Percentiles rank a stretch among this genome's conserved stretches.
Evolutionary conservation across 2,329 filamentous ascomycete genomes (phyloP).

Genomic region (Calycina herbarum): DNA sequence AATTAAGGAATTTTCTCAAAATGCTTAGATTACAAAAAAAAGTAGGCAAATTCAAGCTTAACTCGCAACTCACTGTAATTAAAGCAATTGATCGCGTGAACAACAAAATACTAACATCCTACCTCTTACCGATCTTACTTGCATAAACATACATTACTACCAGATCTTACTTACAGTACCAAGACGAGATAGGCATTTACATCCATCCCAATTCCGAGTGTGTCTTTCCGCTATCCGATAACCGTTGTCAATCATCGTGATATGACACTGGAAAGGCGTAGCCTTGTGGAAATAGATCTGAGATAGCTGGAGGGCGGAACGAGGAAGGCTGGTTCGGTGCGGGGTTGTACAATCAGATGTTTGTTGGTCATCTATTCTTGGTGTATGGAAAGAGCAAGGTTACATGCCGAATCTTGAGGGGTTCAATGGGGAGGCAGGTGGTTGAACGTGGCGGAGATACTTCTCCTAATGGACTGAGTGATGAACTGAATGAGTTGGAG

Average conservation of each 20-base stretch:
- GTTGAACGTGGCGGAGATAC: too few species aligned
- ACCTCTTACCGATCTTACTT: background rate
- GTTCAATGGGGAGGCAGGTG: too few species aligned
- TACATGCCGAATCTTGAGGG: too few species aligned
- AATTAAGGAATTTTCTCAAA: too few species aligned
- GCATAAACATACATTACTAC: background rate
- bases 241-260: background rate
- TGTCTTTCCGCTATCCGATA: background rate
- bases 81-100: conserved; percentile 2
- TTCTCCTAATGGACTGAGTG: too few species aligned
- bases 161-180: background rate
- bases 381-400: too few species aligned
- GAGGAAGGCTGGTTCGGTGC: background rate
- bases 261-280: background rate
- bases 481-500: too few species aligned
- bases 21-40: too few species aligned
- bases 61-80: background rate
- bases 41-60: too few species aligned
- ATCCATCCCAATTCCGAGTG: background rate
- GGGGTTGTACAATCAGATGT: background rate
- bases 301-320: background rate
- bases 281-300: background rate
- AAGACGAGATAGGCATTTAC: too few species aligned
- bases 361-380: too few species aligned
- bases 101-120: background rate